These are phyloP conservation scores for Xanthoconium stramineum DNA, from an alignment of 768 basidiomycete genomes.

Conservation along the genomic window DNA sequence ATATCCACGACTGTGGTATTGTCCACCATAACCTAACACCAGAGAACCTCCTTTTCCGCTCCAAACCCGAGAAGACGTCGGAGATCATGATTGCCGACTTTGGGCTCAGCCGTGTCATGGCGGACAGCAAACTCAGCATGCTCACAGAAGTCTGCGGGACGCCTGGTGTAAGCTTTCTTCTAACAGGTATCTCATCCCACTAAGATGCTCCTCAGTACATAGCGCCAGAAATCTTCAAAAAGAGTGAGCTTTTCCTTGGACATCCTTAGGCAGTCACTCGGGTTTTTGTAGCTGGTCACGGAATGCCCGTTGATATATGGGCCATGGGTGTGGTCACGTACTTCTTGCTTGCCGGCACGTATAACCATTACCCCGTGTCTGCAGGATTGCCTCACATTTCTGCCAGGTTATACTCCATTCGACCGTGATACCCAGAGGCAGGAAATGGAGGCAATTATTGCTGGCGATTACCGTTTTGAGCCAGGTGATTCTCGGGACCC, in stretches of 20 bases:
- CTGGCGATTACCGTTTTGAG: slow-evolving; percentile 90
- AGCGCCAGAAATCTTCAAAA: slow-evolving; percentile 96
- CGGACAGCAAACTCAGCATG: slow-evolving; percentile 81
- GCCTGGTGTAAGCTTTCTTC: slow-evolving; percentile 58
- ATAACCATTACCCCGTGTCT: neutral
- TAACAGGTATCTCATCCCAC: neutral
- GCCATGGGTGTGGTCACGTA: slow-evolving; percentile 99
- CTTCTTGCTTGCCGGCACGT: slow-evolving; percentile 75
- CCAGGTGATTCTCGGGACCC: slow-evolving; percentile 38
- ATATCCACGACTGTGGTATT: slow-evolving; percentile 88
- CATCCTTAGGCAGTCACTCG: neutral
- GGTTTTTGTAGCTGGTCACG: slow-evolving; percentile 66
- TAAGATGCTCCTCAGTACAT: slow-evolving; percentile 56
- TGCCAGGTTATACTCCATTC: slow-evolving; percentile 88
- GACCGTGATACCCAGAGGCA: slow-evolving; percentile 84
- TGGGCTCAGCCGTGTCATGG: slow-evolving; percentile 86
- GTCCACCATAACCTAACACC: slow-evolving; percentile 98
- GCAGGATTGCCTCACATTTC: neutral
- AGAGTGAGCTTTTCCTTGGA: slow-evolving; percentile 49
- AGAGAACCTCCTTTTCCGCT: slow-evolving; percentile 95
- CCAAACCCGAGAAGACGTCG: slow-evolving; percentile 74
- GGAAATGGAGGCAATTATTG: slow-evolving; percentile 95
- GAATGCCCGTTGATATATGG: slow-evolving; percentile 94
- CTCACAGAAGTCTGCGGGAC: slow-evolving; percentile 97
- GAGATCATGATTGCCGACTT: slow-evolving; percentile 99